Conservation (phyloP, 495 filamentous ascomycete species). For the Penicillium paradoxum region DNA sequence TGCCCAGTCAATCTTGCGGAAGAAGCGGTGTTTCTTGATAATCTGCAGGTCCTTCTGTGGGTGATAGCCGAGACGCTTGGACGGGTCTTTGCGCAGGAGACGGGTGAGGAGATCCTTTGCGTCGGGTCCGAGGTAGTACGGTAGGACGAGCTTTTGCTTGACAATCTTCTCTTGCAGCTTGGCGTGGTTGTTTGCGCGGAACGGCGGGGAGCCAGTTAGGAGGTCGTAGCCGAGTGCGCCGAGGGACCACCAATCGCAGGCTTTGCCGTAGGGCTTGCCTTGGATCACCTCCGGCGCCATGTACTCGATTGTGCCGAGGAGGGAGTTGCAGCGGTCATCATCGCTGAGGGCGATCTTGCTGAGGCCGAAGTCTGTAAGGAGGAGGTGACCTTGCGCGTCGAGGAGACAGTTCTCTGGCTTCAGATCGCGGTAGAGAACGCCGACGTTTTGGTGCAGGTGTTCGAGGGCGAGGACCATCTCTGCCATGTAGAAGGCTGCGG, state of each 20-base stretch:
- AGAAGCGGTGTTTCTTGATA: constrained; percentile 94
- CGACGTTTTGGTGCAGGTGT: constrained; percentile 84
- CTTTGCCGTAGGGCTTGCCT: constrained; percentile 77
- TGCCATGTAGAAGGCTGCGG: constrained; percentile 94
- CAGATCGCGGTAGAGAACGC: constrained; percentile 92
- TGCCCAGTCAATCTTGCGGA: constrained; percentile 92
- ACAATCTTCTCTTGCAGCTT: constrained; percentile 93
- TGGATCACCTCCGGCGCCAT: constrained; percentile 95
- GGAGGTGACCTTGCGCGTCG: constrained; percentile 83
- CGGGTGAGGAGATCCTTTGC: constrained; percentile 90
- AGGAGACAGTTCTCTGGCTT: constrained; percentile 98
- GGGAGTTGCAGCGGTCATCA: constrained; percentile 72
- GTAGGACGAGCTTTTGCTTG: constrained; percentile 78
- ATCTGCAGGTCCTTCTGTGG: constrained; percentile 80
- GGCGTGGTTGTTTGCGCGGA: constrained; percentile 80
- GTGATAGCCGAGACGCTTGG: constrained; percentile 78
- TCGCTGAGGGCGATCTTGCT: constrained; percentile 88
- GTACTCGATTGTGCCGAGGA: constrained; percentile 90
- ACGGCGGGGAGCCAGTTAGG: constrained; percentile 84
- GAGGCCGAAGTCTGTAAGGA: constrained; percentile 94
- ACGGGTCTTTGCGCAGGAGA: constrained; percentile 83
- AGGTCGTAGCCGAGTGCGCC: constrained; percentile 89
- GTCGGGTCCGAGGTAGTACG: constrained; percentile 83
- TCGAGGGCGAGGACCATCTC: constrained; percentile 92
- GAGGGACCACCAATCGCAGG: constrained; percentile 98